Base-by-base conservation (phyloP, 176 grass and related monocot genomes). In the Pontederia crassipes region DNA sequence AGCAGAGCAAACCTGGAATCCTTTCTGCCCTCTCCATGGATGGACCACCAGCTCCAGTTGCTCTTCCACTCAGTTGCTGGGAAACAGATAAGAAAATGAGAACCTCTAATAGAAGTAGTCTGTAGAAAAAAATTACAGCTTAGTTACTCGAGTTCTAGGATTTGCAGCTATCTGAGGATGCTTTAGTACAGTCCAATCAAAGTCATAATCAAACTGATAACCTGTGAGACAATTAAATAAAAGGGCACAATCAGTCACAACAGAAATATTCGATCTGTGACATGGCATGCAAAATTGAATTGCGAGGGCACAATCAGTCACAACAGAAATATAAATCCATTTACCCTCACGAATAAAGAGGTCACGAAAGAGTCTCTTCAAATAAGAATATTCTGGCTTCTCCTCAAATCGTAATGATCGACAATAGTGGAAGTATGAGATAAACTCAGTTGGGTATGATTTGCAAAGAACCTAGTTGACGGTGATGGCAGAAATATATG, bases 371-470 rank as follows among this genome's bases (percentile, higher is more conserved):
- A 66, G 63, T 14, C 48, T 16, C 24, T 66, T 66, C 48, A 66
- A 27, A 48, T 66, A 66, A 28, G 62, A 66, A 51, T 66, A 66
- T 51, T 66, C 63, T 52, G 63, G 63, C 63, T 66, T 66, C 47
- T 66, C 63, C 12, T 66, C 63, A 52, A 66, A 66, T 9, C 63
- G 63, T 48, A 66, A 66, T 10, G 47, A 66, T 26, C 48, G 48
- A 66, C 63, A 66, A 51, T 52, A 66, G 63, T 66, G 47, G 47
- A 66, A 66, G 17, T 66, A 66, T 51, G 63, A 66, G 10, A 66
- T 12, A 66, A 66, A 66, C 51, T 66, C 63, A 9, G 20, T 15
- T 66, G 63, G 63, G 28, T 66, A 32, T 28, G 63, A 52, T 50
- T 28, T 51, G 20, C 63, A 66, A 11, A 51, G 63, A 13, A 51